These are phyloP conservation scores for Periconia digitata DNA, from an alignment of 2,329 filamentous ascomycete species.

Conservation along the genomic window DNA sequence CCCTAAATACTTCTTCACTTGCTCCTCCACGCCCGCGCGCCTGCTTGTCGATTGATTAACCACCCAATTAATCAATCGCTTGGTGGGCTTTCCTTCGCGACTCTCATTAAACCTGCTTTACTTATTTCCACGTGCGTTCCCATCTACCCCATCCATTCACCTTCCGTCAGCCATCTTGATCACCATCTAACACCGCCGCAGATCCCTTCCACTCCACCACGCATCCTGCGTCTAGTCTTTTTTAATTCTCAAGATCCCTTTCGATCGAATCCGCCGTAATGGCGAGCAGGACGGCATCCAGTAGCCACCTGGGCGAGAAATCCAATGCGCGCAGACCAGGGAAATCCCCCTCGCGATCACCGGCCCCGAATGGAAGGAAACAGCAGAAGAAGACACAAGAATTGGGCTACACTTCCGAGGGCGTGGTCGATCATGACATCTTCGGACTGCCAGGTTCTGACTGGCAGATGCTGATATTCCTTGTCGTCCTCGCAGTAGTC, in stretches of 20 bases:
- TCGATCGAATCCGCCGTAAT: constrained; percentile 35
- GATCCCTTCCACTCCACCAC: constrained; percentile 12
- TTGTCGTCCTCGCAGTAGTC: constrained; percentile 74
- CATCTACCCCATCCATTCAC: background rate
- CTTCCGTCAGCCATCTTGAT: background rate
- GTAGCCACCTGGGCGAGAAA: constrained; percentile 36
- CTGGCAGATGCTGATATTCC: constrained; percentile 71
- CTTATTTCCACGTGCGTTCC: constrained; percentile 11
- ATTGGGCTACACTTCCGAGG: constrained; percentile 70
- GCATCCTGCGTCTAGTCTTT: constrained; percentile 10
- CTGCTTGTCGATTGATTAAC: background rate
- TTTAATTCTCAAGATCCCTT: constrained; percentile 20
- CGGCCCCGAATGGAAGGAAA: constrained; percentile 31
- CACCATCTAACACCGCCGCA: constrained; percentile 5
- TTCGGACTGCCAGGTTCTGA: constrained; percentile 82
- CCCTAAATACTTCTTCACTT: constrained; percentile 11
- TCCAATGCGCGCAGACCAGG: constrained; percentile 31
- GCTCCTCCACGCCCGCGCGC: constrained; percentile 17
- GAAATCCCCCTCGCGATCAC: constrained; percentile 37
- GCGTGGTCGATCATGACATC: constrained; percentile 87
- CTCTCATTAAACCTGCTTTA: constrained; percentile 38
- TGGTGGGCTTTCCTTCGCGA: constrained; percentile 32
- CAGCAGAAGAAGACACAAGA: constrained; percentile 28
- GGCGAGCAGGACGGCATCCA: constrained; percentile 35
- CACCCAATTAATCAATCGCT: constrained; percentile 13